Conservation (phyloP, 257 asterid species). For the Eustoma russellianum region DNA sequence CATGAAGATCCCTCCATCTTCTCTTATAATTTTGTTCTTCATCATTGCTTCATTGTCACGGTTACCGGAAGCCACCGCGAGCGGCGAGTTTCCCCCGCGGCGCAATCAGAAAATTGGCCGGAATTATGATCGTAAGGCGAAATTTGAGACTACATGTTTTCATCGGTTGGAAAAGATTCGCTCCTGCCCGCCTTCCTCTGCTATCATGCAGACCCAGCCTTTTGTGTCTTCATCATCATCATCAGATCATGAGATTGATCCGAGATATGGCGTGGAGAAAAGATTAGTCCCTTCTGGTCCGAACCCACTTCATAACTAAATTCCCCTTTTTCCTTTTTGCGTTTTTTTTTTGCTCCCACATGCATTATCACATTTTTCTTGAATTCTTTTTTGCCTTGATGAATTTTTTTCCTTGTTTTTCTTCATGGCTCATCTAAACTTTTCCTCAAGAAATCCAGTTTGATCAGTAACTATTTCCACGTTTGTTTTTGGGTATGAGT, state of each 20-base stretch:
- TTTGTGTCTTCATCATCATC: conserved; percentile 7
- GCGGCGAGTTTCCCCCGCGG: not conserved
- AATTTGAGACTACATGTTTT: conserved; percentile 9
- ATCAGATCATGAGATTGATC: conserved; percentile 48
- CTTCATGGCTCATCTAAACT: not conserved
- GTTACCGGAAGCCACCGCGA: not conserved
- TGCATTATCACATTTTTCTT: not conserved
- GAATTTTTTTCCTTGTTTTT: not conserved
- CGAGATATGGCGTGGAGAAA: conserved; percentile 70
- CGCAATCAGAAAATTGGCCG: not conserved
- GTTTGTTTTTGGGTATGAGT: conserved; percentile 40
- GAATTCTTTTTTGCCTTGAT: not conserved
- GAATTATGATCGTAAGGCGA: conserved; percentile 1
- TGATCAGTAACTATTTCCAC: conserved; percentile 39
- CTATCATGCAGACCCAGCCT: conserved; percentile 16
- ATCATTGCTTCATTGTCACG: conserved; percentile 5
- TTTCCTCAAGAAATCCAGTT: not conserved
- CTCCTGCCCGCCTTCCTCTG: conserved; percentile 44
- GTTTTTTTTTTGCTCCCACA: no score
- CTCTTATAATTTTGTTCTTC: conserved; percentile 10
- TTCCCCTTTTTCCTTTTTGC: no score
- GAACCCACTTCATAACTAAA: conserved; percentile 79
- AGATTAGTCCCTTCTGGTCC: conserved; percentile 90
- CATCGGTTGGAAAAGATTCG: conserved; percentile 41
- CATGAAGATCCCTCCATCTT: conserved; percentile 23